These are phyloP conservation scores for Polytrichum commune DNA, from an alignment of 225 moss, liverwort and hornwort genomes.

Conservation along the genomic window DNA sequence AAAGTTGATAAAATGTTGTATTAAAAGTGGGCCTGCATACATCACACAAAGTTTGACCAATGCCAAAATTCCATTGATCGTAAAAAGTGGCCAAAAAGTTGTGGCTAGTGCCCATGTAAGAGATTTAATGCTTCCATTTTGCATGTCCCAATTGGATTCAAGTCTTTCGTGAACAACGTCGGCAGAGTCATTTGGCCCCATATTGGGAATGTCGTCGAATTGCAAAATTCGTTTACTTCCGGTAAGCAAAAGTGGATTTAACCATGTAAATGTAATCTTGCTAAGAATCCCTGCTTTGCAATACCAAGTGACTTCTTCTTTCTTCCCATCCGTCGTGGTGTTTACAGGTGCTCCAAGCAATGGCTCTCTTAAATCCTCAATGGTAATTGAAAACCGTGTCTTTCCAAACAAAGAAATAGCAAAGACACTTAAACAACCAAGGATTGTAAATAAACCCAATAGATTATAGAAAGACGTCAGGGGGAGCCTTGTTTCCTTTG, in stretches of 20 bases:
- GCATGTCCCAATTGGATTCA: conserved; percentile 6
- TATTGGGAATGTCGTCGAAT: conserved; percentile 4
- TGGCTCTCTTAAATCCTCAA: background rate
- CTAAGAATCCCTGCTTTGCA: conserved; percentile 13
- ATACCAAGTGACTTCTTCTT: background rate
- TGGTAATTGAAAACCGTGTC: conserved; percentile 3
- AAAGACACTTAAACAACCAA: background rate
- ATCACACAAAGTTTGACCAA: conserved; percentile 45
- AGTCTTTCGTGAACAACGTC: conserved; percentile 9
- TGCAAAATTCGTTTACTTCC: conserved; percentile 4
- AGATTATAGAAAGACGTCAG: background rate
- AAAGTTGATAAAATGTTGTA: conserved; percentile 61
- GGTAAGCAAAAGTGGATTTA: conserved; percentile 5
- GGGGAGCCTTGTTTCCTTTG: background rate
- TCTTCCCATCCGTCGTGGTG: background rate
- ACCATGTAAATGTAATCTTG: conserved; percentile 7
- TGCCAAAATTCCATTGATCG: conserved; percentile 37
- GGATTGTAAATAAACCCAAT: background rate
- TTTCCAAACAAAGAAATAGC: background rate
- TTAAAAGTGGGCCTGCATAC: conserved; percentile 55
- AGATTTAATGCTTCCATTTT: background rate
- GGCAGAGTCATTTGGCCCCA: conserved; percentile 2
- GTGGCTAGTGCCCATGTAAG: conserved; percentile 5
- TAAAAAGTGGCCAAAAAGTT: conserved; percentile 44
- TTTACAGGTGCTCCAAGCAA: background rate